Evolutionary conservation across 805 yeast species (phyloP).

Genomic region (Metschnikowia cubensis): DNA sequence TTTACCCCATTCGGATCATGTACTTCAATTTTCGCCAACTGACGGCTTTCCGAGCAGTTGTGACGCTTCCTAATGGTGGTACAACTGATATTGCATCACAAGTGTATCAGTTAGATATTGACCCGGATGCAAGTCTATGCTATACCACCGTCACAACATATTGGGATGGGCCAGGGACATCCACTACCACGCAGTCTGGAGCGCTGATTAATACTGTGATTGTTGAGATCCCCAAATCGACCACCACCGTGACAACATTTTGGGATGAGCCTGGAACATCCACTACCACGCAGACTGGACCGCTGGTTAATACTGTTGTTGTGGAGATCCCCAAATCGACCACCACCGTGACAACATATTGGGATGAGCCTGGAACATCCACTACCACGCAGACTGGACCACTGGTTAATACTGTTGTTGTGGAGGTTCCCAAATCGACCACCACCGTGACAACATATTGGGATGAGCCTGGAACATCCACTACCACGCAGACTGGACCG

Average conservation of each 20-base stretch:
- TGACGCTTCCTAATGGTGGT: slow-evolving; percentile 4
- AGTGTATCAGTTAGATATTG: slow-evolving; percentile 9
- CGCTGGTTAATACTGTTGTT: too few species aligned
- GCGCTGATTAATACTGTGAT: slow-evolving; percentile 12
- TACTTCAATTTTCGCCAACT: slow-evolving; percentile 9
- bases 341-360: slow-evolving; percentile 11
- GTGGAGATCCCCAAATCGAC: background rate
- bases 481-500: background rate
- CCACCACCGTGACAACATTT: slow-evolving; percentile 11
- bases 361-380: slow-evolving; percentile 1
- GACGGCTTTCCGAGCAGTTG: slow-evolving; percentile 1
- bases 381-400: background rate
- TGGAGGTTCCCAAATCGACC: background rate
- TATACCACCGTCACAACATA: slow-evolving; percentile 5
- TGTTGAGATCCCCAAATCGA: slow-evolving; percentile 8
- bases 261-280: slow-evolving; percentile 4
- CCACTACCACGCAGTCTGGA: slow-evolving; percentile 10
- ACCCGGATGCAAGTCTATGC: slow-evolving; percentile 1
- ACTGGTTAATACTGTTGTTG: background rate
- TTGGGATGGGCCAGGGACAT: slow-evolving; percentile 2
- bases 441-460: slow-evolving; percentile 12
- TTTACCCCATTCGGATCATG: slow-evolving; percentile 2
- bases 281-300: background rate
- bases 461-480: slow-evolving; percentile 1
- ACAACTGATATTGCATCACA: slow-evolving; percentile 4